Evolutionary conservation across 495 filamentous ascomycete species (phyloP).

Genomic region (Entonaema liquescens): DNA sequence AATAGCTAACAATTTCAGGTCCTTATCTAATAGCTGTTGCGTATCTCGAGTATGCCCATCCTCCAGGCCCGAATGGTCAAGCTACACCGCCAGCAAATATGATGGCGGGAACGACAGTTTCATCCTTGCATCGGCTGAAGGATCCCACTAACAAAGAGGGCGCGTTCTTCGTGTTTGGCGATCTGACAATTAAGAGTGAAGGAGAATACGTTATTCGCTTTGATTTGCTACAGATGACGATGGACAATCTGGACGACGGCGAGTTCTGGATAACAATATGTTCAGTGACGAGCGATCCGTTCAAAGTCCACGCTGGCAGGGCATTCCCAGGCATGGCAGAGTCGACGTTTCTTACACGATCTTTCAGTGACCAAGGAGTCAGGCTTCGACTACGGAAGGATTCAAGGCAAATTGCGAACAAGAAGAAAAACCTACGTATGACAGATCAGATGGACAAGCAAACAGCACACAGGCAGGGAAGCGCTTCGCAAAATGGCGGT

Average conservation of each 20-base stretch:
- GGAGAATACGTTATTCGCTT: slow-evolving; percentile 85
- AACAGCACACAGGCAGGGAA: slow-evolving; percentile 30
- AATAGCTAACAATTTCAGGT: slow-evolving; percentile 55
- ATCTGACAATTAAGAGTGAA: slow-evolving; percentile 84
- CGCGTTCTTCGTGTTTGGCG: slow-evolving; percentile 96
- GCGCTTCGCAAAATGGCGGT: slow-evolving; percentile 36
- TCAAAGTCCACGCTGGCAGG: slow-evolving; percentile 79
- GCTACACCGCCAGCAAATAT: slow-evolving; percentile 67
- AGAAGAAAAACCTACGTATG: slow-evolving; percentile 51
- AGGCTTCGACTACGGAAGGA: slow-evolving; percentile 90
- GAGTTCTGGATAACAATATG: slow-evolving; percentile 69
- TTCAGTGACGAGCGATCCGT: slow-evolving; percentile 75
- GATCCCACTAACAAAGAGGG: slow-evolving; percentile 92
- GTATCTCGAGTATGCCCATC: slow-evolving; percentile 60
- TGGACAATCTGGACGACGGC: slow-evolving; percentile 43
- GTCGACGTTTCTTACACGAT: slow-evolving; percentile 89
- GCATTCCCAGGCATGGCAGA: slow-evolving; percentile 88
- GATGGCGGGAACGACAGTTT: slow-evolving; percentile 77
- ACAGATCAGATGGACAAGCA: slow-evolving; percentile 42
- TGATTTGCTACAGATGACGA: slow-evolving; percentile 81
- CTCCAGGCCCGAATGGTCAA: slow-evolving; percentile 60
- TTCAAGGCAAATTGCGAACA: slow-evolving; percentile 54
- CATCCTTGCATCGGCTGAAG: slow-evolving; percentile 92
- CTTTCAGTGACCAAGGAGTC: slow-evolving; percentile 95
- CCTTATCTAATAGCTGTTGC: slow-evolving; percentile 88